These are phyloP conservation scores for Echria macrotheca DNA, from an alignment of 495 filamentous ascomycete species.

Conservation along the genomic window DNA sequence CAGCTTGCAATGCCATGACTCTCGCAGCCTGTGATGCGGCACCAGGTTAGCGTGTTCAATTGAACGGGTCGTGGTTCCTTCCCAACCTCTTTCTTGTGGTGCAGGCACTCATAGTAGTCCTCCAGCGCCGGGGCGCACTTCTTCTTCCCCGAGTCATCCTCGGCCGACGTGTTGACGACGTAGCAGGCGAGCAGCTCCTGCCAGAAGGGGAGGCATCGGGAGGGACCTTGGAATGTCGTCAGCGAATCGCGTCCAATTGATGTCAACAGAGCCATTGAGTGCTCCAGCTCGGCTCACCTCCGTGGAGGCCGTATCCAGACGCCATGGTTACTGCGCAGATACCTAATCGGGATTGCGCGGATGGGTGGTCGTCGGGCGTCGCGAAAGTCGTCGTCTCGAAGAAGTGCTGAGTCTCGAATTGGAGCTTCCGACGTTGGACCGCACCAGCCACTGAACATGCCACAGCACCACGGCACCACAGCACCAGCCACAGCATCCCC, in stretches of 20 bases:
- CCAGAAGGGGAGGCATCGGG: slow-evolving; percentile 98
- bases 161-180: slow-evolving; percentile 69
- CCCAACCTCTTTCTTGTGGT: slow-evolving; percentile 95
- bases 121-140: slow-evolving; percentile 87
- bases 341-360: slow-evolving; percentile 17
- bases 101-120: slow-evolving; percentile 97
- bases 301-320: slow-evolving; percentile 75
- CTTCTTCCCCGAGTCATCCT: slow-evolving; percentile 73
- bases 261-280: slow-evolving; percentile 10
- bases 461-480: not conserved
- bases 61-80: not conserved
- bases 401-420: slow-evolving; percentile 16
- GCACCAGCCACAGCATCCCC: slow-evolving; percentile 5
- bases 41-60: no score
- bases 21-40: slow-evolving; percentile 71
- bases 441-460: not conserved
- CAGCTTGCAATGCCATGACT: slow-evolving; percentile 70
- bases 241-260: slow-evolving; percentile 2
- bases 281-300: slow-evolving; percentile 50
- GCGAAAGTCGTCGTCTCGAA: slow-evolving; percentile 14
- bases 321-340: slow-evolving; percentile 53
- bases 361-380: slow-evolving; percentile 10
- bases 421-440: slow-evolving; percentile 17
- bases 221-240: slow-evolving; percentile 53
- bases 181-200: slow-evolving; percentile 89